These are phyloP conservation scores for Pichia phayaonensis DNA, from an alignment of 805 yeast genomes.

Conservation along the genomic window DNA sequence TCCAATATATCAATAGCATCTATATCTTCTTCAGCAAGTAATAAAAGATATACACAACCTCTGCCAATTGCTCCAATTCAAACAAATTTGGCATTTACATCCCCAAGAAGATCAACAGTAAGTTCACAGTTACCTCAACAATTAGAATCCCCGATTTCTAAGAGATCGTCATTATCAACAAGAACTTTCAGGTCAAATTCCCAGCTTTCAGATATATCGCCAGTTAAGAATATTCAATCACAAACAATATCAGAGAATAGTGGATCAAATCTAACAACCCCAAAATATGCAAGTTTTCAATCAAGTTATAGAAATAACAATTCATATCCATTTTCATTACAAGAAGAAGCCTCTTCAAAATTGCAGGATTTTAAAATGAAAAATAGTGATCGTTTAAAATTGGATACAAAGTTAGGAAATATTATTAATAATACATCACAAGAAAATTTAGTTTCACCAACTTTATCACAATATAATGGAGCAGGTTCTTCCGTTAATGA, in stretches of 20 bases:
- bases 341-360: conserved; percentile 24
- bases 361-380: conserved; percentile 22
- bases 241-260: neutral
- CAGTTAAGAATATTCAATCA: conserved; percentile 11
- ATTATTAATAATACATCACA: conserved; percentile 19
- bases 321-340: conserved; percentile 11
- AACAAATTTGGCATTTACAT: neutral
- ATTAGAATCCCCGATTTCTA: conserved; percentile 23
- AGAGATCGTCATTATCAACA: conserved; percentile 26
- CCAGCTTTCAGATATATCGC: conserved; percentile 21
- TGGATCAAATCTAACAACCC: conserved; percentile 7
- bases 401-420: conserved; percentile 23
- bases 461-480: neutral
- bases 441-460: conserved; percentile 14
- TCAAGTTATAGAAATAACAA: neutral
- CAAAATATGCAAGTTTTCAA: conserved; percentile 2
- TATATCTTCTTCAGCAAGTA: neutral
- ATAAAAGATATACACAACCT: conserved; percentile 6
- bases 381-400: conserved; percentile 23
- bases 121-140: conserved; percentile 1
- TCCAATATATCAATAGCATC: neutral
- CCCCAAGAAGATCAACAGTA: conserved; percentile 9
- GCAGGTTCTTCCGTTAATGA: neutral
- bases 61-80: conserved; percentile 2
- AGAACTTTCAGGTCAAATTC: conserved; percentile 29